These are phyloP conservation scores for Alternaria brassicicola DNA, from an alignment of 2,329 filamentous ascomycete genomes.

Conservation along the genomic window DNA sequence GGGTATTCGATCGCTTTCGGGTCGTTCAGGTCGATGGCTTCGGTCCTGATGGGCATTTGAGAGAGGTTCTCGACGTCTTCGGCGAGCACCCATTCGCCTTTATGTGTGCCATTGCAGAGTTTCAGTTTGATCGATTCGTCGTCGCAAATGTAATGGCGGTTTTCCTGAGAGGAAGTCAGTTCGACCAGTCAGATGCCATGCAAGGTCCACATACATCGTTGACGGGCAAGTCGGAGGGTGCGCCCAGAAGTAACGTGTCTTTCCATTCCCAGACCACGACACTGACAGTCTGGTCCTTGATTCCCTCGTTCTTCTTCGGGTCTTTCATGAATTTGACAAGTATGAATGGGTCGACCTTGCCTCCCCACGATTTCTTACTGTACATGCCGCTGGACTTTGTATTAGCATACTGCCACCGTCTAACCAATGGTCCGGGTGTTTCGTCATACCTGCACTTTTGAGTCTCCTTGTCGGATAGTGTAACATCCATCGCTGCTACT, in stretches of 20 bases:
- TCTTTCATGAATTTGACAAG: slow-evolving; percentile 75
- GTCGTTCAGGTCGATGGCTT: slow-evolving; percentile 81
- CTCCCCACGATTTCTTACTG: slow-evolving; percentile 86
- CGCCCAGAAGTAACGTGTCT: slow-evolving; percentile 79
- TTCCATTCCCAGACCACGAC: slow-evolving; percentile 94
- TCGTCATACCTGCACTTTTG: slow-evolving; percentile 24
- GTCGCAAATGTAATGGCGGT: slow-evolving; percentile 78
- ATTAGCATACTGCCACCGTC: background rate
- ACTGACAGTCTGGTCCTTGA: slow-evolving; percentile 77
- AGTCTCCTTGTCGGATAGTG: slow-evolving; percentile 16
- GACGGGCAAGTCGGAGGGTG: slow-evolving; percentile 52
- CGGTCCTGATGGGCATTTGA: slow-evolving; percentile 74
- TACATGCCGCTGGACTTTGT: slow-evolving; percentile 71
- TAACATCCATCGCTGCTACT: slow-evolving; percentile 47
- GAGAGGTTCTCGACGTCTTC: slow-evolving; percentile 76
- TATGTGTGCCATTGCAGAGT: slow-evolving; percentile 75
- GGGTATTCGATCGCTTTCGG: slow-evolving; percentile 78
- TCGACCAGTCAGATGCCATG: background rate
- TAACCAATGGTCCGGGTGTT: background rate
- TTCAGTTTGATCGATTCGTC: slow-evolving; percentile 69
- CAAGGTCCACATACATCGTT: slow-evolving; percentile 31
- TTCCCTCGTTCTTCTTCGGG: slow-evolving; percentile 57
- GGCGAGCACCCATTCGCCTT: slow-evolving; percentile 83
- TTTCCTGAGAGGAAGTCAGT: slow-evolving; percentile 31
- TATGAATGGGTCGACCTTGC: slow-evolving; percentile 86